Base-by-base conservation (phyloP, 2,329 filamentous ascomycete species). In the Aspergillus niger region DNA sequence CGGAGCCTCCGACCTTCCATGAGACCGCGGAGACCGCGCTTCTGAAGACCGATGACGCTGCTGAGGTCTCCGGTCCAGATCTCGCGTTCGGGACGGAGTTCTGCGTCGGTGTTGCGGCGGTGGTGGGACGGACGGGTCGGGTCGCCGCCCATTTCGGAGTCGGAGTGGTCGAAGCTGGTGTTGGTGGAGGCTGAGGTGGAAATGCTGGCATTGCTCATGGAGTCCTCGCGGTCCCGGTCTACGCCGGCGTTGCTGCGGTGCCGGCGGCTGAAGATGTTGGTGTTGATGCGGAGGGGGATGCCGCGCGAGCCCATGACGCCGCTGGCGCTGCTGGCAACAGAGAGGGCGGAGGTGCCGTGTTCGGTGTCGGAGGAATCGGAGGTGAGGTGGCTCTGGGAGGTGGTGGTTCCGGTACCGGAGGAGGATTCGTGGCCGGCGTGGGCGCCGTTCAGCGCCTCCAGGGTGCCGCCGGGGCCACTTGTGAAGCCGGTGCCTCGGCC, bases 1-100 rank as follows among this genome's bases (percentile, higher is more conserved):
- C 93, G 83, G 81, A 97, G 88, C 62, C 94, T 84, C 48, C 94
- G 82, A 3, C 94, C 94, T 76, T 98, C 95, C 95, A 99, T 98
- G 67, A 99, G 76, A 0, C 95, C 95, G 61, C 94, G 84, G 38
- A 99, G 76, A 0, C 95, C 95, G 57, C 95, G 85, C 81, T 99
- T 99, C 81, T 99, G 95, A 65, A 99, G 75, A 0, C 95, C 95
- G 67, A 99, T 96, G 2, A 98, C 94, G 52, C 91, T 91, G 79
- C 79, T 96, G 86, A 60, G 89, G 88, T 70, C 85, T 81, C 80
- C 81, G 2, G 78, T 83, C 94, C 95, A 99, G 0, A 94, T 81
- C 66, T 92, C 90, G 13, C 85, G 79, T 13, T 82, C 76, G 3
- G 69, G 65, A 64, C 69, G 64, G 55, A 69, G 22, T 47, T 69